Base-by-base conservation (phyloP, 2,329 filamentous ascomycete species). In the Teratosphaeria gauchensis region DNA sequence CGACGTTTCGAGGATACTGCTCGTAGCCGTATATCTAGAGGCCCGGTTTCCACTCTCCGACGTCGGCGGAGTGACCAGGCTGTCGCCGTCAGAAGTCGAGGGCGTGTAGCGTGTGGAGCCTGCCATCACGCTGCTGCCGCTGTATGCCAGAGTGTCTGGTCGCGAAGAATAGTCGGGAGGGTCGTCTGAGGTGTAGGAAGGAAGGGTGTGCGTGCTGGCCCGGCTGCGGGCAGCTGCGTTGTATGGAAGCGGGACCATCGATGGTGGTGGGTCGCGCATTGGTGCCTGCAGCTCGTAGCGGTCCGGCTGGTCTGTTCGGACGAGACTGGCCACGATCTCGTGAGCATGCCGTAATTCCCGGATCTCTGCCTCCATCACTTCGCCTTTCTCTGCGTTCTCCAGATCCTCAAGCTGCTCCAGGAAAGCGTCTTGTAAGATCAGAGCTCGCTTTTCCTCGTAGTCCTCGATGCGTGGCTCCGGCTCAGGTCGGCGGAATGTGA, bases 381-480 rank as follows among this genome's bases (percentile, higher is more conserved):
- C 65, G 52, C 69, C 68, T 53, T 68, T 69, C 51, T 75, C 73
- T 54, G 79, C 77, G 3, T 77, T 69, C n/a, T 77, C 66, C 30
- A 65, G 68, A 55, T 81, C 77, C 56, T 79, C 75, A 6, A 60
- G 53, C 33, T 63, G 63, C 55, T 70, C 69, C 9, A 69, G 58
- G 54, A 69, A 69, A 8, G 71, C 70, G 21, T 71, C 71, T 57
- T 76, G 72, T 3, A 76, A 66, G 51, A 80, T 77, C 51, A 80
- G 69, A 3, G 74, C 72, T 32, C 76, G 73, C 67, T 82, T 82
- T 66, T 83, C 80, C 59, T 82, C 79, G 63, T 80, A 78, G 60
- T 79, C 74, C 67, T 72, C 55, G 65, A 66, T 58, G 56, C 64
- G 35, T 65, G 56, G 70, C 68, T 61, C 68, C 71, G 57, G 71